phyloP scores from a whole-genome alignment of 2,329 filamentous ascomycete genomes.

The Diaporthe amygdali region DNA sequence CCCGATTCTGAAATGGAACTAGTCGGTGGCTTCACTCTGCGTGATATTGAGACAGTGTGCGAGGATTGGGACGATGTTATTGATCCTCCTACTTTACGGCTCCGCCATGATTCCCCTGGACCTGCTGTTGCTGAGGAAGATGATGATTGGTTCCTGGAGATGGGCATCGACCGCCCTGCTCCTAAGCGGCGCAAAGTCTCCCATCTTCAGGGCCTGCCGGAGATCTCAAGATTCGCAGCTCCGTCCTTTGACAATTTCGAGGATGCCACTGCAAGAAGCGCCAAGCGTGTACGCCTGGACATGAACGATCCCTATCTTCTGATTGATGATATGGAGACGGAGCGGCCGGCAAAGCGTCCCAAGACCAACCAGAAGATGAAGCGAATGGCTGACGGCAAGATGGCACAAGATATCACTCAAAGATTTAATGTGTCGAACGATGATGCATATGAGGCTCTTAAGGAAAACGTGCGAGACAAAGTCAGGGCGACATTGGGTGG shows the following conservation, averaged over 20 bases:
- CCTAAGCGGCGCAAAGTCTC: slow-evolving; percentile 69
- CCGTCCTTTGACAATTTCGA: slow-evolving; percentile 84
- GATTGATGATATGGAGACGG: slow-evolving; percentile 75
- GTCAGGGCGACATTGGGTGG: slow-evolving; percentile 91
- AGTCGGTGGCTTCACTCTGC: slow-evolving; percentile 76
- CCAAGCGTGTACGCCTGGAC: slow-evolving; percentile 82
- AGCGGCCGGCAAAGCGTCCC: slow-evolving; percentile 65
- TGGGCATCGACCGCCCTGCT: slow-evolving; percentile 55
- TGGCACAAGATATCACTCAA: slow-evolving; percentile 75
- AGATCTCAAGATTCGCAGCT: slow-evolving; percentile 63
- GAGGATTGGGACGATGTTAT: slow-evolving; percentile 81
- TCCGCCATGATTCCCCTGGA: slow-evolving; percentile 16
- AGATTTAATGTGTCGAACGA: slow-evolving; percentile 98
- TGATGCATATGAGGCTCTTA: slow-evolving; percentile 91
- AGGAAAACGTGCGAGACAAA: slow-evolving; percentile 96
- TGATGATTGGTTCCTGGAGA: slow-evolving; percentile 69
- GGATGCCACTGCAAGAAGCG: slow-evolving; percentile 71
- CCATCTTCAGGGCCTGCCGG: slow-evolving; percentile 57
- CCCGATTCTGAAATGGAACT: slow-evolving; percentile 65
- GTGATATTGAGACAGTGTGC: slow-evolving; percentile 84
- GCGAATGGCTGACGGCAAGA: slow-evolving; percentile 70
- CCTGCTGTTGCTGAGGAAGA: slow-evolving; percentile 52
- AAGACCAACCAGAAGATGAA: slow-evolving; percentile 63
- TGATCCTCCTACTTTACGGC: slow-evolving; percentile 45
- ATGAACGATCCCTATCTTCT: slow-evolving; percentile 88